Conservation (phyloP, 176 grass and related monocot species). For the Aegilops longissima region DNA sequence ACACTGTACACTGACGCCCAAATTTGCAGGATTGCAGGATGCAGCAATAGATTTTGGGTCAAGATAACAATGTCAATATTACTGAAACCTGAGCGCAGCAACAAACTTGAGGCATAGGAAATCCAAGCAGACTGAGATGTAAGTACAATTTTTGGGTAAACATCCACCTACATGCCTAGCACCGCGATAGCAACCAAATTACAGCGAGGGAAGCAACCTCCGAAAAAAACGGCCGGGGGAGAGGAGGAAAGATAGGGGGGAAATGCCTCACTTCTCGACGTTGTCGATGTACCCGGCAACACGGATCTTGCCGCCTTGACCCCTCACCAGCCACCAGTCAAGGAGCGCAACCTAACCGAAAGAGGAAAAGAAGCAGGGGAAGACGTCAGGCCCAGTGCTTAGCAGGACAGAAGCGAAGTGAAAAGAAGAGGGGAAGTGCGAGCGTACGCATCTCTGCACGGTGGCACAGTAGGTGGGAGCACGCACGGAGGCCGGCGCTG, state of each 20-base stretch:
- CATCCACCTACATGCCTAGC: no score
- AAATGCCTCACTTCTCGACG: not conserved
- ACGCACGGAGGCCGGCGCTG: not conserved
- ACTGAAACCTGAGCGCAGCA: not conserved
- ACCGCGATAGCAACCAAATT: not conserved
- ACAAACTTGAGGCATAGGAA: not conserved
- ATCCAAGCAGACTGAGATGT: not conserved
- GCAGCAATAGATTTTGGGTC: not conserved
- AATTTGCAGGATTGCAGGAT: not conserved
- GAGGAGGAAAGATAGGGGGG: no score
- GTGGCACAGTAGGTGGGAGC: not conserved
- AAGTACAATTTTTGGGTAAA: not conserved
- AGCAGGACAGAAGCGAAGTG: not conserved
- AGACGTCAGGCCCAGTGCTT: not conserved
- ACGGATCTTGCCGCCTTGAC: slow-evolving; percentile 23
- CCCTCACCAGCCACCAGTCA: slow-evolving; percentile 41
- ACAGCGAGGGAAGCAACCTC: not conserved
- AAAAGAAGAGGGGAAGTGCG: not conserved
- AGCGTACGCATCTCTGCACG: not conserved
- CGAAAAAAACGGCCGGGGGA: not conserved
- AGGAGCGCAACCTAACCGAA: not conserved
- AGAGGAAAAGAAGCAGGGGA: not conserved
- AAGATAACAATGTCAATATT: not conserved
- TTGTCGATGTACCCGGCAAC: not conserved
- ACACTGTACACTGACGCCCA: not conserved